Evolutionary conservation across 805 yeast species (phyloP).

Genomic region (Schwanniomyces yamadae): DNA sequence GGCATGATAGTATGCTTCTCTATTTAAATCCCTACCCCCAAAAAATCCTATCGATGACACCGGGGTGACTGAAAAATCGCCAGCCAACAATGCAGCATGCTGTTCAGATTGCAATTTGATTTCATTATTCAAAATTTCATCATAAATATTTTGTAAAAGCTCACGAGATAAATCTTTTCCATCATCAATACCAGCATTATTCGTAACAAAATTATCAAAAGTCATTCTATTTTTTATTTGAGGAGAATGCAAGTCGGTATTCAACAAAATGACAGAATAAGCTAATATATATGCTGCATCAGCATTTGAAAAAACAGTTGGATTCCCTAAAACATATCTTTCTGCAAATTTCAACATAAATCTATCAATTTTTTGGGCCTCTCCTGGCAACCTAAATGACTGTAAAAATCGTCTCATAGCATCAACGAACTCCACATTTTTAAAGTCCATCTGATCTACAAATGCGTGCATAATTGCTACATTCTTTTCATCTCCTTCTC

Average conservation of each 20-base stretch:
- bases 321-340: slow-evolving; percentile 84
- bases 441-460: slow-evolving; percentile 83
- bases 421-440: slow-evolving; percentile 67
- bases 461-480: slow-evolving; percentile 89
- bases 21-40: slow-evolving; percentile 63
- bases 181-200: slow-evolving; percentile 91
- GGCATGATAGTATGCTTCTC: slow-evolving; percentile 89
- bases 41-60: slow-evolving; percentile 54
- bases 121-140: slow-evolving; percentile 80
- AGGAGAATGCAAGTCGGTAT: slow-evolving; percentile 90
- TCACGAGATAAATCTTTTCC: slow-evolving; percentile 80
- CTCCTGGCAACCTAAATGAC: slow-evolving; percentile 92
- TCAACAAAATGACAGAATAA: slow-evolving; percentile 87
- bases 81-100: slow-evolving; percentile 82
- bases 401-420: slow-evolving; percentile 85
- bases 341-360: slow-evolving; percentile 97
- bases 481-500: slow-evolving; percentile 80
- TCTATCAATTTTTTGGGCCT: slow-evolving; percentile 95
- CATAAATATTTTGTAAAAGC: slow-evolving; percentile 63
- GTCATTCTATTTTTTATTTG: slow-evolving; percentile 89
- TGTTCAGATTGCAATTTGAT: slow-evolving; percentile 92
- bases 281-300: slow-evolving; percentile 92
- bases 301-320: slow-evolving; percentile 83
- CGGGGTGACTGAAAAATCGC: slow-evolving; percentile 40
- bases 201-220: slow-evolving; percentile 77